A percentile compares a stretch with the other conserved stretches of the same genome.
These are phyloP conservation scores for Tetrahymena borealis DNA, from an alignment of 73 alveolate genomes.

Conservation along the genomic window DNA sequence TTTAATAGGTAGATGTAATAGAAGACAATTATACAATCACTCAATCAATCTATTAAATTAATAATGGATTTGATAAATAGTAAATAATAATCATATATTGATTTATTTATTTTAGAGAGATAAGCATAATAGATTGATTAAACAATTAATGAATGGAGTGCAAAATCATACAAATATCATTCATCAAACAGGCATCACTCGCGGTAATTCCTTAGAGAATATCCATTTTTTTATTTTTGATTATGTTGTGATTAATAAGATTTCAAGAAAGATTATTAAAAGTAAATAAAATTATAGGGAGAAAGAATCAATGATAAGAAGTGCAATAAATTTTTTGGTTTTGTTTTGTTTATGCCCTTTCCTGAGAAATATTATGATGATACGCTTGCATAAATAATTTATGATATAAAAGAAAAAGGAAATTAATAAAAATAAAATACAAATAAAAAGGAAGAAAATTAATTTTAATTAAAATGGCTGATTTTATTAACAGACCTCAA, in stretches of 20 bases:
- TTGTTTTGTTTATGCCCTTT: background rate
- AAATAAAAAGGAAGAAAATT: background rate
- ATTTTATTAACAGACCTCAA: conserved; percentile 30
- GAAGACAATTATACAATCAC: too few relatives aligned
- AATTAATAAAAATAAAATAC: background rate
- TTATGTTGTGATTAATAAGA: background rate
- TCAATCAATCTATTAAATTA: too few relatives aligned
- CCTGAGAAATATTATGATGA: conserved; percentile 2
- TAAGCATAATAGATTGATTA: too few relatives aligned
- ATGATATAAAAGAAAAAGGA: background rate
- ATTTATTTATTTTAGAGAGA: too few relatives aligned
- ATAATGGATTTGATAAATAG: too few relatives aligned
- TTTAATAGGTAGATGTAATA: too few relatives aligned
- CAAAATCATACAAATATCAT: too few relatives aligned
- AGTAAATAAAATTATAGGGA: background rate
- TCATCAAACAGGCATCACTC: too few relatives aligned
- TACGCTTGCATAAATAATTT: background rate
- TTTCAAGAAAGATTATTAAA: background rate
- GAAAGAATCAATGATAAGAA: background rate
- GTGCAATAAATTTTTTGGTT: background rate
- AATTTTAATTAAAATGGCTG: conserved; percentile 23
- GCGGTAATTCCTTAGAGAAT: background rate
- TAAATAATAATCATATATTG: too few relatives aligned
- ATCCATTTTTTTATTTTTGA: background rate
- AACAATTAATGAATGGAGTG: too few relatives aligned